A percentile compares a stretch with the other conserved stretches of the same genome.
phyloP scores from a whole-genome alignment of 2,329 filamentous ascomycete species.

The Sclerotinia borealis region DNA sequence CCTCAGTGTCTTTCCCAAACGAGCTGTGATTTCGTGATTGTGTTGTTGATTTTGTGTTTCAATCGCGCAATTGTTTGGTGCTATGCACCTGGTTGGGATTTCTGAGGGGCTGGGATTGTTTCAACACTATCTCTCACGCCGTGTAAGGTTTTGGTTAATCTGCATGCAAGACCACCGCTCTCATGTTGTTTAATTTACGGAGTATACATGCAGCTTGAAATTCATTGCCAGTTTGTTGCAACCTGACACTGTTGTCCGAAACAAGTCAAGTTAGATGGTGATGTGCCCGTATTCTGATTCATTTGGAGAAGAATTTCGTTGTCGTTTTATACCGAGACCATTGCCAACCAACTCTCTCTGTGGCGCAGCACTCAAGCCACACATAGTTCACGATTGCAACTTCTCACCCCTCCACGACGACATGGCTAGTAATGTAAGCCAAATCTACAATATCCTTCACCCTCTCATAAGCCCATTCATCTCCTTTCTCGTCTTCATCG shows the following conservation, averaged over 20 bases:
- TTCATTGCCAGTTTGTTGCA: no score
- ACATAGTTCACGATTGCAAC: no score
- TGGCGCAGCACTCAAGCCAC: background rate
- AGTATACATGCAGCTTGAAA: no score
- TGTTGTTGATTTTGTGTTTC: background rate
- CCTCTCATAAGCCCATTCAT: background rate
- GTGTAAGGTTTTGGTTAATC: background rate
- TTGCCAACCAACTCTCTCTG: no score
- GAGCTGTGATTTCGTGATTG: background rate
- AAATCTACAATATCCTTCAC: background rate
- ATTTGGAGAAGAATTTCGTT: no score
- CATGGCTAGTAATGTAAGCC: background rate
- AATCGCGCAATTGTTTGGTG: background rate
- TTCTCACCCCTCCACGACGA: no score
- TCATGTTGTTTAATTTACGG: no score
- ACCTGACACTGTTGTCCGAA: no score
- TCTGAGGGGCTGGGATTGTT: background rate
- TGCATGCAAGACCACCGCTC: background rate
- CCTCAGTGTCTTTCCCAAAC: conserved; percentile 19
- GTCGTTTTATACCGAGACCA: no score
- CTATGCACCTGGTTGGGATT: background rate
- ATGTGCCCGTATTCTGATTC: background rate
- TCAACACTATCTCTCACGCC: background rate
- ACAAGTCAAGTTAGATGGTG: no score
- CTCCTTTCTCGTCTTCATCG: background rate